Percentiles rank a stretch among this genome's conserved stretches.
phyloP scores from a whole-genome alignment of 345 rosid genomes.

The Salix arbutifolia region DNA sequence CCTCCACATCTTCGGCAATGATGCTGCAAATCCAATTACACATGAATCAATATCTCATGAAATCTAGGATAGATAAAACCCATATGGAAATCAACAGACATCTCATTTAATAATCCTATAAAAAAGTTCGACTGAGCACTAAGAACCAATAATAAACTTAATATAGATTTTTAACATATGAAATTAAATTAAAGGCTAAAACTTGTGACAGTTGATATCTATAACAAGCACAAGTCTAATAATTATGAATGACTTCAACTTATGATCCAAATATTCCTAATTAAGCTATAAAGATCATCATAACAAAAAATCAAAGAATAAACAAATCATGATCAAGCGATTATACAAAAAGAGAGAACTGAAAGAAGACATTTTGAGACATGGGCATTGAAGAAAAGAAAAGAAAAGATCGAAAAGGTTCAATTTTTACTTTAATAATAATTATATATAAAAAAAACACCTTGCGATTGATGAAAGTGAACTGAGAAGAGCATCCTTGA shows the following conservation, averaged over 20 bases:
- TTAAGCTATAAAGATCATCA: background rate
- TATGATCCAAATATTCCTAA: background rate
- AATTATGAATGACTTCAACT: background rate
- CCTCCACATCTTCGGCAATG: conserved; percentile 98
- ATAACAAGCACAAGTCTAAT: background rate
- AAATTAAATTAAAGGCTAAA: background rate
- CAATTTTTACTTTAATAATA: background rate
- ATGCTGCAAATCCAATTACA: conserved; percentile 48
- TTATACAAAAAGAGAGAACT: background rate
- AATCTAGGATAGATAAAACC: background rate
- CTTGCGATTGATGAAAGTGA: conserved; percentile 98
- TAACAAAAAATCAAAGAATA: background rate
- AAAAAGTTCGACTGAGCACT: background rate
- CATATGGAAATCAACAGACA: background rate
- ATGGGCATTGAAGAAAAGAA: conserved; percentile 8
- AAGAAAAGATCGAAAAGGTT: background rate
- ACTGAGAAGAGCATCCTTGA: conserved; percentile 91
- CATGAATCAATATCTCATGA: background rate
- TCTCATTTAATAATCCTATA: background rate
- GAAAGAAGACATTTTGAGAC: background rate
- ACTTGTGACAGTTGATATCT: background rate
- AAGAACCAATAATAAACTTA: background rate
- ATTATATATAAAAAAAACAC: conserved; percentile 22
- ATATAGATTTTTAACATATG: background rate
- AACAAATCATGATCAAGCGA: conserved; percentile 1